Base-by-base conservation (phyloP, 352 stramenopile species). In the Phytophthora sojae region DNA sequence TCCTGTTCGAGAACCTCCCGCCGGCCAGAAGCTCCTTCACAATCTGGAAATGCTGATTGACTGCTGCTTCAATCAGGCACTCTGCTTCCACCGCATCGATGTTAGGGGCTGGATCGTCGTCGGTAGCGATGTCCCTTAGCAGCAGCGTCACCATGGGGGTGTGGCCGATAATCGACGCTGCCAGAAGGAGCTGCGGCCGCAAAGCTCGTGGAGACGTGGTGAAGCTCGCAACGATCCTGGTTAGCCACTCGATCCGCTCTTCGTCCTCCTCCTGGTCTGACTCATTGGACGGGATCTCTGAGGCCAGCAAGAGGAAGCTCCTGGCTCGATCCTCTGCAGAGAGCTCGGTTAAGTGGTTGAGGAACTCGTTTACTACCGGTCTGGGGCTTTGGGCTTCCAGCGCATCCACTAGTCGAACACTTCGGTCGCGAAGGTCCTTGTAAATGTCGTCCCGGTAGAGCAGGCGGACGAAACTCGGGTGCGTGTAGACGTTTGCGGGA, bases 281-380 rank as follows among this genome's bases (percentile, higher is more conserved):
- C 11, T n/a, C 45, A 25, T 9, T 51, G 1, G 17, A 23, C 59
- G 61, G 42, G 4, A 61, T 26, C 2, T 75, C 63, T 14, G 65
- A 72, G 11, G 65, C 57, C 11, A 76, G 54, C 1, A 79, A 25
- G 2, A 75, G 29, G 49, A 73, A 77, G 44, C 75, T 77, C 12
- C 29, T 44, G 1, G 60, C 75, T 29, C 59, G 75, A 29, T 82
- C 75, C 53, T 73, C 67, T 6, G 42, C 52, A 30, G 75, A 44
- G 3, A 79, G 25, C 2, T 69, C 58, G 47, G 67, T 9, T 6
- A 73, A 15, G 17, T 72, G 29, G 6, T 67, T 29, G 30, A 79
- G 57, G 14, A 82, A 37, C 17, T 75, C 30, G 6, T 55, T 14
- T 9, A 77, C 9, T 12, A 76, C 30, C 0, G 6, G 25, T 54